Base-by-base conservation (phyloP, 495 filamentous ascomycete genomes). In the Xanthoparmelia taractica region DNA sequence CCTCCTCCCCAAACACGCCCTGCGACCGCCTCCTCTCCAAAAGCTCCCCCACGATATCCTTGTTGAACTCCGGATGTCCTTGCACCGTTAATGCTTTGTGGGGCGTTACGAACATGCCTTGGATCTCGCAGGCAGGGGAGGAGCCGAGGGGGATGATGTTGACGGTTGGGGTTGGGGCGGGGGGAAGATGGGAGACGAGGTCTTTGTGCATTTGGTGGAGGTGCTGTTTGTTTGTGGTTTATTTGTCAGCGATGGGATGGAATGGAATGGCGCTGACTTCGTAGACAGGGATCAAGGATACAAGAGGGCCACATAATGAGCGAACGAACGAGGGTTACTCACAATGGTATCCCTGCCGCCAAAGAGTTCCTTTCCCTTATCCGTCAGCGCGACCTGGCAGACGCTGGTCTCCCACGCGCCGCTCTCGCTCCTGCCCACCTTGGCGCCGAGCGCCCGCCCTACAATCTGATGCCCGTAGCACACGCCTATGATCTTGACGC, bases 391-490 rank as follows among this genome's bases (percentile, higher is more conserved):
- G 56, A 94, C 79, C 38, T 87, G 79, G 13, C 80, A 83, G 0
- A 95, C 92, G 55, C 86, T 83, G 33, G 87, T 77, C 72, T 97
- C 93, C 93, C 93, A 97, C 18, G 56, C 60, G 11, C 89, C 91
- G 8, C 70, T 73, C 37, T 82, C 78, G 67, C 82, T 89, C 47
- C 83, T 74, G n/a, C 78, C 84, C 11, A 96, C 87, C 54, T 81
- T 81, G 37, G 74, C 79, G 1, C 85, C 89, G 63, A 96, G 69
- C 3, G 91, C 91, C 25, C 92, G 80, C 0, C 82, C 90, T 58
- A 96, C 77, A 58, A 96, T 93, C 75, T 97, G 91, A 71, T 96
- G 92, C 23, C 92, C 93, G 73, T 93, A 96, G 71, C 92, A 96
- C 34, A 94, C 82, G 18, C 90, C 92, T 25, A 96, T 78, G 27